A percentile compares a stretch with the other conserved stretches of the same genome.
These are phyloP conservation scores for Rhytidiadelphus loreus DNA, from an alignment of 225 moss, liverwort and hornwort species.

Conservation along the genomic window DNA sequence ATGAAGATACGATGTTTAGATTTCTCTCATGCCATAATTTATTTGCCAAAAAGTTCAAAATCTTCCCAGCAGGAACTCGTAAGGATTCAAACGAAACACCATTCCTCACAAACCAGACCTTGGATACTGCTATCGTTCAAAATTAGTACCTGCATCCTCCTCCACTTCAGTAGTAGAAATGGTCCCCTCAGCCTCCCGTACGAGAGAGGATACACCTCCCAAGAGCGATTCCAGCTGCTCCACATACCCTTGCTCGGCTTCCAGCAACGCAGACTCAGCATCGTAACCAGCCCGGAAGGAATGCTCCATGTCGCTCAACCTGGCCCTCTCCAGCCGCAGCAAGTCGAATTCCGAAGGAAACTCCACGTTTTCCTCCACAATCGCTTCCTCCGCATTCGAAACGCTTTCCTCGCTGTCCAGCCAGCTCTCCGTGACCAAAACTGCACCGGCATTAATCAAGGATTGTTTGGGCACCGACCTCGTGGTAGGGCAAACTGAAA, in stretches of 20 bases:
- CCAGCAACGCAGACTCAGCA: constrained; percentile 13
- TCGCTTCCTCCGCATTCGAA: constrained; percentile 37
- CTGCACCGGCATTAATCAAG: constrained; percentile 2
- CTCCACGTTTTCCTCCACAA: constrained; percentile 13
- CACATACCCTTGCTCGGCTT: constrained; percentile 15
- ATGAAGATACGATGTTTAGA: background rate
- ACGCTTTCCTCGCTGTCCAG: constrained; percentile 40
- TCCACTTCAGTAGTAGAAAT: background rate
- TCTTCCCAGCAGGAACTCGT: background rate
- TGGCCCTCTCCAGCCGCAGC: constrained; percentile 76
- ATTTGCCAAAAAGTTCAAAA: background rate
- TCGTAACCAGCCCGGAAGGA: constrained; percentile 27
- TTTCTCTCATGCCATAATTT: background rate
- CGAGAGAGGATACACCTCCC: constrained; percentile 6
- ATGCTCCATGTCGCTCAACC: constrained; percentile 75
- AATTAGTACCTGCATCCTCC: constrained; percentile 2
- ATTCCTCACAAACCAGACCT: background rate
- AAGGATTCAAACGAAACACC: background rate
- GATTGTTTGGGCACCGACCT: background rate
- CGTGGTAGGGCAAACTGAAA: background rate
- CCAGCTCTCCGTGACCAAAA: constrained; percentile 47
- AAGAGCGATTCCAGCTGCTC: constrained; percentile 15
- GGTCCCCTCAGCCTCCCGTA: background rate
- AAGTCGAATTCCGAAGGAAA: constrained; percentile 71
- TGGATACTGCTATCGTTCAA: background rate